Evolutionary conservation across 306 rosid species (phyloP), one percentile per base, ranked within the genome.

Genomic region (Cucumis cinereus): DNA sequence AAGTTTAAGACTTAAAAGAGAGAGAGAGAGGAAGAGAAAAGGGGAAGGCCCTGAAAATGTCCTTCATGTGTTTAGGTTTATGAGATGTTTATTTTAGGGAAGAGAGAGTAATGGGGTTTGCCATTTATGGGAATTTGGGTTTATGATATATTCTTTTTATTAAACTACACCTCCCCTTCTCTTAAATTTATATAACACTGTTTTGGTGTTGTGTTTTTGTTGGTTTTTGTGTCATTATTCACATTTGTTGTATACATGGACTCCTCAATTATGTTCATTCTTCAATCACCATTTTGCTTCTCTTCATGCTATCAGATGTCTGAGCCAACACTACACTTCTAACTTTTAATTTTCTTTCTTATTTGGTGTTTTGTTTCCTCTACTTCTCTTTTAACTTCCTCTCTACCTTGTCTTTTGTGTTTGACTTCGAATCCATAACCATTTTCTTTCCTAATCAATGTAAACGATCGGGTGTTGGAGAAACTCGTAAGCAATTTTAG

Each of bases 11-110:
- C 12, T 41, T 41, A 41, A 41, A 2, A 40, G 1, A 23, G 26
- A 35, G 75, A 66, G 67, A 72, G 69, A 63, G 55, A 58, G 78
- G 33, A 67, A 69, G 80, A 76, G 20, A n/a, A 13, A 12, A 28
- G 15, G 70, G 19, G 60, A 55, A 55, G 40, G 40, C 62, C 76
- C 76, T 72, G 76, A 72, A 72, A 73, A 26, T 77, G 83, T 84
- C 62, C 59, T 75, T 61, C 59, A 82, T 77, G 85, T 75, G 35
- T 86, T 76, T 84, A 77, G 98, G 96, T 88, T 88, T 88, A 89
- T 77, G 75, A 53, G 52, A 80, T 85, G 76, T 94, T 94, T 82
- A 85, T 77, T 81, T 62, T 35, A 83, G 82, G 91, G 91, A 85
- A 89, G 52, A 15, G 52, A 15, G 28, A 66, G 72, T 66, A 66